phyloP scores from a whole-genome alignment of 768 basidiomycete genomes.

The Galerina sulciceps region DNA sequence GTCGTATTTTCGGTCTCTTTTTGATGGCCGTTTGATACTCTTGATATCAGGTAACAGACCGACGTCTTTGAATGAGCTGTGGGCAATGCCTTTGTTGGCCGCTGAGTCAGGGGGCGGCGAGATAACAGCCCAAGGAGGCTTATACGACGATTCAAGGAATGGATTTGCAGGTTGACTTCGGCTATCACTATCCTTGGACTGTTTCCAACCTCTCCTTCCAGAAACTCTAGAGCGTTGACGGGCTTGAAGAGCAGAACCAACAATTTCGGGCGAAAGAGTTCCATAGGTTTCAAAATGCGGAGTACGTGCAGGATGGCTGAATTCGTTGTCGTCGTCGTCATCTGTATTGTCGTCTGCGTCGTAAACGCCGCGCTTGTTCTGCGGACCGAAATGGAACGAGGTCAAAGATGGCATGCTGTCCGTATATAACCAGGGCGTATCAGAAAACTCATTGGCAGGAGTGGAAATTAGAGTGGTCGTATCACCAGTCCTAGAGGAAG shows the following conservation, averaged over 20 bases:
- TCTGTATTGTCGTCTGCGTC: slow-evolving; percentile 36
- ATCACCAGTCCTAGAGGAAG: slow-evolving; percentile 30
- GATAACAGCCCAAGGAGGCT: slow-evolving; percentile 69
- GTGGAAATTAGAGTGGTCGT: slow-evolving; percentile 18
- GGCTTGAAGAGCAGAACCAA: slow-evolving; percentile 45
- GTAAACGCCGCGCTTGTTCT: slow-evolving; percentile 31
- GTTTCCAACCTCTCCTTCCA: slow-evolving; percentile 17
- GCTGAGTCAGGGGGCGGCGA: slow-evolving; percentile 69
- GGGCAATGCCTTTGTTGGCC: slow-evolving; percentile 67
- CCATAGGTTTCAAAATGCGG: slow-evolving; percentile 68
- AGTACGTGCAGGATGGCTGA: slow-evolving; percentile 47
- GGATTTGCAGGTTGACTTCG: slow-evolving; percentile 17
- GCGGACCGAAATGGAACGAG: slow-evolving; percentile 13
- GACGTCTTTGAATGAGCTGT: slow-evolving; percentile 77
- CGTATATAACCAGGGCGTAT: slow-evolving; percentile 18
- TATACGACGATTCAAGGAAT: slow-evolving; percentile 27
- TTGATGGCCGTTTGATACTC: slow-evolving; percentile 26
- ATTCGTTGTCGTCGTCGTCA: slow-evolving; percentile 33
- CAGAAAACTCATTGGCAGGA: slow-evolving; percentile 12
- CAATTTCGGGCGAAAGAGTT: slow-evolving; percentile 55
- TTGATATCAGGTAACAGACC: slow-evolving; percentile 70
- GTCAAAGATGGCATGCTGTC: slow-evolving; percentile 18
- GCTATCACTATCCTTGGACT: slow-evolving; percentile 23
- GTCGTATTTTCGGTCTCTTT: slow-evolving; percentile 10
- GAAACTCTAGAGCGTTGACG: slow-evolving; percentile 27